Evolutionary conservation across 1,284 basidiomycete genomes (phyloP), one percentile per base, ranked within the genome.

Genomic region (Microstroma glucosiphilum): DNA sequence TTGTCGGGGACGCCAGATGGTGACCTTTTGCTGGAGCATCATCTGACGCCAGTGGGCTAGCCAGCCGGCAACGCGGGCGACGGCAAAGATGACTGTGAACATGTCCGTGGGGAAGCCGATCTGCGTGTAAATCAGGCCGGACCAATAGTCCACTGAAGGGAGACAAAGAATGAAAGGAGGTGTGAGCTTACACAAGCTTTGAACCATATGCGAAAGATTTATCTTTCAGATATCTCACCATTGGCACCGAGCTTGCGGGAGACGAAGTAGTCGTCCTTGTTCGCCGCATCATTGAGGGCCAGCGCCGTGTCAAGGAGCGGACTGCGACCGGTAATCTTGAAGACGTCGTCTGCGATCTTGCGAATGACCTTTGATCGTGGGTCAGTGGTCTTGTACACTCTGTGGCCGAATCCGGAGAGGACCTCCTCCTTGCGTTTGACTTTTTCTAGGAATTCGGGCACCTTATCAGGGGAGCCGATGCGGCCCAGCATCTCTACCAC

Each of bases 1-100:
- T 42, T 63, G 61, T 0, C 57, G 30, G 4, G 61, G 61, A 3
- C 61, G 40, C 61, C 61, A 63, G 58, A 63, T 63, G 13, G 21
- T 26, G 15, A 21, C 37, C 53, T 57, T 60, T 3, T 49, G 51
- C 11, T 56, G 17, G 13, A 63, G 61, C 41, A 63, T 60, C 53
- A 42, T 49, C 58, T 63, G 88, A 63, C 89, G 83, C 89, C 89
- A 91, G 78, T 91, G 89, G 0, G 90, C 90, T 11, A 91, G 82
- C 90, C 90, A 91, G 11, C 90, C 90, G 23, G 90, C 90, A 2
- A 92, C 89, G 19, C 90, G 86, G 2, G 90, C 91, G 2, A 92
- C 89, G 19, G 88, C 90, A 73, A 92, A 92, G 48, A 92, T 80
- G 40, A 92, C 90, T 0, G 90, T 89, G 86, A 91, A 92, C 79